Conservation (phyloP, 768 basidiomycete genomes). For the Leccinum disarticulatum region DNA sequence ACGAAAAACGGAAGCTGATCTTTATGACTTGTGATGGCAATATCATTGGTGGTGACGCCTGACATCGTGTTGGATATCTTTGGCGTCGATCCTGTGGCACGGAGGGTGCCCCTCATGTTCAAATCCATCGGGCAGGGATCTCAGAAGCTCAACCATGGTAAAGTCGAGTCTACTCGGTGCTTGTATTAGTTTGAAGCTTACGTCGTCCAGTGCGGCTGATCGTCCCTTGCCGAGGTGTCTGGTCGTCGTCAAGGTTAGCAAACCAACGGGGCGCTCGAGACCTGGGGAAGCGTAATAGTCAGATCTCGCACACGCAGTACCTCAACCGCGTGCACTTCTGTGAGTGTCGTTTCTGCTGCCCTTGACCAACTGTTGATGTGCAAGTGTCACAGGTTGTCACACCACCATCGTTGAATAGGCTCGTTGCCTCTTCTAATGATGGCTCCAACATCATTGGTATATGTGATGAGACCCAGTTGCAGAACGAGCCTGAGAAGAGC, state of each 20-base stretch:
- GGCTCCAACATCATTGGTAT: conserved; percentile 66
- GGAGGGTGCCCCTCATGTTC: conserved; percentile 64
- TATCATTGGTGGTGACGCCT: conserved; percentile 69
- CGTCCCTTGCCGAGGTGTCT: conserved; percentile 42
- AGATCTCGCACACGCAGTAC: conserved; percentile 64
- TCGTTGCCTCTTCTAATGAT: conserved; percentile 60
- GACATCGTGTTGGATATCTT: conserved; percentile 66
- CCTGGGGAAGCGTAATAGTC: conserved; percentile 72
- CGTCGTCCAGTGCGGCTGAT: conserved; percentile 52
- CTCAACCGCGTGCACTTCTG: conserved; percentile 70
- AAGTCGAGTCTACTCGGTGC: conserved; percentile 56
- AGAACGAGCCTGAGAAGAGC: conserved; percentile 54
- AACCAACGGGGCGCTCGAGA: conserved; percentile 62
- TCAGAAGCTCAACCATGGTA: conserved; percentile 67
- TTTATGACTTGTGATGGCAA: conserved; percentile 71
- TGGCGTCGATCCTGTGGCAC: conserved; percentile 61
- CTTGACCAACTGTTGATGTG: conserved; percentile 13
- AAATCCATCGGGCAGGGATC: conserved; percentile 68
- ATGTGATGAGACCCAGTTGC: conserved; percentile 67
- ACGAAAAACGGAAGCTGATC: conserved; percentile 68
- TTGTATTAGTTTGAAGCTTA: conserved; percentile 73
- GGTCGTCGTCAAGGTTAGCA: conserved; percentile 67
- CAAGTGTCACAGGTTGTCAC: conserved; percentile 49
- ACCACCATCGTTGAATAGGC: conserved; percentile 64
- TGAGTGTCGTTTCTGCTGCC: conserved; percentile 23